Conservation (phyloP, 2,329 filamentous ascomycete genomes). For the Fusarium lateritium region DNA sequence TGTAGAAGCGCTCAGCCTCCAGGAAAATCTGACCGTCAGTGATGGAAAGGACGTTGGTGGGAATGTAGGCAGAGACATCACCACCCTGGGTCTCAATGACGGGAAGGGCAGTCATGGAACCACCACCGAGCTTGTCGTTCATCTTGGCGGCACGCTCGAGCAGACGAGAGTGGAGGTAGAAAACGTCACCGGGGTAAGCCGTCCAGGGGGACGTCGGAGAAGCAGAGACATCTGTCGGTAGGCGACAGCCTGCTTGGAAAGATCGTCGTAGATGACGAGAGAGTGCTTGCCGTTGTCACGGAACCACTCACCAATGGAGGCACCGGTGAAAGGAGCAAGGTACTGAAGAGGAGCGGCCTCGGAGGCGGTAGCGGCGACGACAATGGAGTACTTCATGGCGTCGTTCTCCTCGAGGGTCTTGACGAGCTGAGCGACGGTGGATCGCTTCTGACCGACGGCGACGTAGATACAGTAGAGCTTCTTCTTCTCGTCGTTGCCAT, state of each 20-base stretch:
- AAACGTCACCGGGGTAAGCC: slow-evolving; percentile 99
- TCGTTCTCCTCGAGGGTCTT: slow-evolving; percentile 99
- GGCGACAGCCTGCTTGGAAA: slow-evolving; percentile 97
- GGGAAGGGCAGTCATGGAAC: slow-evolving; percentile 96
- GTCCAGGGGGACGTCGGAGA: slow-evolving; percentile 96
- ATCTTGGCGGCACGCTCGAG: slow-evolving; percentile 99
- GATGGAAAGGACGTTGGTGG: slow-evolving; percentile 99
- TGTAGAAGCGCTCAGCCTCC: slow-evolving; percentile 99
- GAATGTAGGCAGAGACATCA: slow-evolving; percentile 99
- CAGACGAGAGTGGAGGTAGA: slow-evolving; percentile 99
- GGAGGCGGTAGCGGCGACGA: slow-evolving; percentile 96
- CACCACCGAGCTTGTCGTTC: slow-evolving; percentile 94
- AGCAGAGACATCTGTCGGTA: slow-evolving; percentile 99
- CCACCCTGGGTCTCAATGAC: slow-evolving; percentile 99
- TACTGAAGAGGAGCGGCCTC: slow-evolving; percentile 97
- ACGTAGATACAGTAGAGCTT: slow-evolving; percentile 99
- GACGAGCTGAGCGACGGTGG: slow-evolving; percentile 98
- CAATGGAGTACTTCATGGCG: slow-evolving; percentile 96
- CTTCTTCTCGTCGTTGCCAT: slow-evolving; percentile 86
- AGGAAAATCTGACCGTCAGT: slow-evolving; percentile 99
- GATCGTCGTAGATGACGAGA: slow-evolving; percentile 92
- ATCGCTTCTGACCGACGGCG: slow-evolving; percentile 99
- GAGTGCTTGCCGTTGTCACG: slow-evolving; percentile 89
- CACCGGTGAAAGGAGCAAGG: slow-evolving; percentile 91
- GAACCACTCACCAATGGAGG: slow-evolving; percentile 74